A percentile compares a stretch with the other conserved stretches of the same genome.
phyloP scores from a whole-genome alignment of 805 yeast species.

The Lipomyces lipofer region DNA sequence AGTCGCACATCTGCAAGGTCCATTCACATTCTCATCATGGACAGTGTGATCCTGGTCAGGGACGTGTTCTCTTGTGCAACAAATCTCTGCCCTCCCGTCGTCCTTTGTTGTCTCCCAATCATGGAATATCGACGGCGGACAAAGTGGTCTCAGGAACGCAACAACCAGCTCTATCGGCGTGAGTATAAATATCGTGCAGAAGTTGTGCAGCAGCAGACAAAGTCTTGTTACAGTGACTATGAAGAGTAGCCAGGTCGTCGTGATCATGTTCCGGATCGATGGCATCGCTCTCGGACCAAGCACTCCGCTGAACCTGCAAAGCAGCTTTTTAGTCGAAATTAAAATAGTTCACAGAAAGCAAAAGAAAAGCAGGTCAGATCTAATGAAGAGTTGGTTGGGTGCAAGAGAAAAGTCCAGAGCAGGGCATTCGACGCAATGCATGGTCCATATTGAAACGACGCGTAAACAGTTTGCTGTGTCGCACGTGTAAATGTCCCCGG shows the following conservation, averaged over 20 bases:
- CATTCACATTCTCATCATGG: background rate
- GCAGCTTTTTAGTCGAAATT: too few relatives aligned
- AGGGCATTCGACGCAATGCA: too few relatives aligned
- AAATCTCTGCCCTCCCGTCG: background rate
- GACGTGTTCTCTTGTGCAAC: background rate
- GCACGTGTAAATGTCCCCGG: too few relatives aligned
- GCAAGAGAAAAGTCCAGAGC: too few relatives aligned
- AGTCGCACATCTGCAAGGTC: background rate
- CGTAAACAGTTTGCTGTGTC: too few relatives aligned
- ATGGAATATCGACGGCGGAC: slow-evolving; percentile 24
- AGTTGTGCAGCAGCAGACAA: slow-evolving; percentile 22
- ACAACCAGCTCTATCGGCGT: slow-evolving; percentile 23
- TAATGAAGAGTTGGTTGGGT: too few relatives aligned
- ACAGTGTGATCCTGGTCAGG: background rate
- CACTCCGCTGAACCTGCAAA: too few relatives aligned
- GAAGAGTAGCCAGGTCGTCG: background rate
- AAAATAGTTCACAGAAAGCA: background rate
- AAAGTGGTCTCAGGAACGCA: slow-evolving; percentile 20
- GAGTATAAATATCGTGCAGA: slow-evolving; percentile 10
- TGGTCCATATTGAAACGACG: too few relatives aligned
- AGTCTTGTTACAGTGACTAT: slow-evolving; percentile 9
- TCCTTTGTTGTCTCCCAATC: slow-evolving; percentile 19
- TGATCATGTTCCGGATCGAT: background rate
- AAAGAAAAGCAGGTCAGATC: too few relatives aligned
- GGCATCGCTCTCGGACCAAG: too few relatives aligned